phyloP scores from a whole-genome alignment of 495 filamentous ascomycete species.

The Daldinia loculata region DNA sequence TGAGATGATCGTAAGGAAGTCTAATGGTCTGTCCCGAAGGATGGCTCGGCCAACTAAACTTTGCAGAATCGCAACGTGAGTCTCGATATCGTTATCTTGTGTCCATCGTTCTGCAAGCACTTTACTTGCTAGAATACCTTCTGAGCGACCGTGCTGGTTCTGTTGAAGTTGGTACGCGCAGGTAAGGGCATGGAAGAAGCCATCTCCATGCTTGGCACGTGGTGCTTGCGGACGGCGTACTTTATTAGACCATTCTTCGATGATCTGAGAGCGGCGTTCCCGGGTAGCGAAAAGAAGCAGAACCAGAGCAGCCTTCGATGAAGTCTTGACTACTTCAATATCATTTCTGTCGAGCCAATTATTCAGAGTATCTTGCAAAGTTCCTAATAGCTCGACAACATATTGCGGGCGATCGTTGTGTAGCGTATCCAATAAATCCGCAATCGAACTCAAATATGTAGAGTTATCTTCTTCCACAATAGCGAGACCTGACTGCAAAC shows the following conservation, averaged over 20 bases:
- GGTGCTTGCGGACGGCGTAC: slow-evolving; percentile 44
- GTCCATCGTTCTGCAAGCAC: slow-evolving; percentile 52
- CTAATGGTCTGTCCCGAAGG: slow-evolving; percentile 43
- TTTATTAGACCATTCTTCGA: slow-evolving; percentile 51
- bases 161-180: slow-evolving; percentile 30
- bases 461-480: slow-evolving; percentile 24
- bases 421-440: slow-evolving; percentile 17
- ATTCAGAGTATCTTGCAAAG: slow-evolving; percentile 41
- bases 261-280: slow-evolving; percentile 44
- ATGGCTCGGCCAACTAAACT: slow-evolving; percentile 61
- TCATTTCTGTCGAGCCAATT: slow-evolving; percentile 55
- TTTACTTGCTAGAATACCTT: slow-evolving; percentile 23
- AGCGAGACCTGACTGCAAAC: slow-evolving; percentile 19
- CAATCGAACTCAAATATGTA: slow-evolving; percentile 6
- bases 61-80: slow-evolving; percentile 66
- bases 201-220: slow-evolving; percentile 47
- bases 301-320: slow-evolving; percentile 53
- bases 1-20: slow-evolving; percentile 53
- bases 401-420: slow-evolving; percentile 14
- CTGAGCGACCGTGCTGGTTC: slow-evolving; percentile 1
- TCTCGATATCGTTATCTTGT: slow-evolving; percentile 61
- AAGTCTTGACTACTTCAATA: slow-evolving; percentile 51
- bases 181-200: slow-evolving; percentile 57
- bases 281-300: slow-evolving; percentile 49
- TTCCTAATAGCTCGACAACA: slow-evolving; percentile 38